A percentile compares a stretch with the other conserved stretches of the same genome.
phyloP scores from a whole-genome alignment of 345 rosid genomes.

The Theobroma cacao region DNA sequence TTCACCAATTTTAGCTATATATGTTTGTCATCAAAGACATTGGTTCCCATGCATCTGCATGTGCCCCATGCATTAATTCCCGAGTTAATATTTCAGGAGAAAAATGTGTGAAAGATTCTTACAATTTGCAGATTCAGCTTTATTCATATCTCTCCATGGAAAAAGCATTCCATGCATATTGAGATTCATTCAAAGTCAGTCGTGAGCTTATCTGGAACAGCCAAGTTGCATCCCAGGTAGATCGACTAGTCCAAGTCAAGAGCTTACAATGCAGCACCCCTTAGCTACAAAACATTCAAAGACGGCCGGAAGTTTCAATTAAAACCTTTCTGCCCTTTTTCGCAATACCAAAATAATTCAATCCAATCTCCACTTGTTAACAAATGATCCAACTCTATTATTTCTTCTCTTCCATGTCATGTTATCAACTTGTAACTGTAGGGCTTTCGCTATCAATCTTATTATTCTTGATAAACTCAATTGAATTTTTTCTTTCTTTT shows the following conservation, averaged over 20 bases:
- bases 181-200: neutral
- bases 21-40: no score
- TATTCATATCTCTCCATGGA: neutral
- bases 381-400: neutral
- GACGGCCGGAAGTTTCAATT: neutral
- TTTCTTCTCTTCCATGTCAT: neutral
- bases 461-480: neutral
- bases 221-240: neutral
- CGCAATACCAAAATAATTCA: neutral
- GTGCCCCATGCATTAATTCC: no score
- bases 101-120: neutral
- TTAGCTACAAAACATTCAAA: neutral
- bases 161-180: neutral
- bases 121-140: neutral
- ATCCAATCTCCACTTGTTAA: neutral
- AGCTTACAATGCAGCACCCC: neutral
- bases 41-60: no score
- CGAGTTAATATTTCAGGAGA: neutral
- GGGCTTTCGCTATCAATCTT: constrained; percentile 4
- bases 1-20: neutral
- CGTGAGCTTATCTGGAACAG: neutral
- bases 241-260: neutral
- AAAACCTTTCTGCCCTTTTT: neutral
- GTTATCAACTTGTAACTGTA: neutral
- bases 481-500: neutral